Evolutionary conservation across 2,329 filamentous ascomycete genomes (phyloP).

Genomic region (Cordyceps javanica): DNA sequence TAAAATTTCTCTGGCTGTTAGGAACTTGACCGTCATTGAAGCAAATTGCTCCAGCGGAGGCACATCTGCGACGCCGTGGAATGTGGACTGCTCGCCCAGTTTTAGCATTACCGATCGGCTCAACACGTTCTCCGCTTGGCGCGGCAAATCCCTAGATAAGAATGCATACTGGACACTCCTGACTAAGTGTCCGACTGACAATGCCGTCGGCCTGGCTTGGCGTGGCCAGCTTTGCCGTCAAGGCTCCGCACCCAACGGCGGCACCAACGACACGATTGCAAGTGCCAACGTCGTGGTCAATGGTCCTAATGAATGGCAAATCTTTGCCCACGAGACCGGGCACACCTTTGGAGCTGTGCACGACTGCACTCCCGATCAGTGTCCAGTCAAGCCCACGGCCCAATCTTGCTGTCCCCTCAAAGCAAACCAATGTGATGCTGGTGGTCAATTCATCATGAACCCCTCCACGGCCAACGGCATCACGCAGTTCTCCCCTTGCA

Average conservation of each 20-base stretch:
- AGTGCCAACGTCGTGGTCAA: constrained; percentile 85
- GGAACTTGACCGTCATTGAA: constrained; percentile 75
- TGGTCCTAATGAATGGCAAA: constrained; percentile 84
- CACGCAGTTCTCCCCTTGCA: constrained; percentile 77
- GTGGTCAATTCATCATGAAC: constrained; percentile 88
- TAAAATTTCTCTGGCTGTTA: constrained; percentile 87
- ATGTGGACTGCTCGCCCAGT: constrained; percentile 61
- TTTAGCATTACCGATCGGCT: constrained; percentile 69
- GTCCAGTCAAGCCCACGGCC: constrained; percentile 50
- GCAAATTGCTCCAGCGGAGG: constrained; percentile 66
- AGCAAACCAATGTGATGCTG: constrained; percentile 62
- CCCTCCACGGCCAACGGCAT: constrained; percentile 73
- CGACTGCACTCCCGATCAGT: constrained; percentile 71
- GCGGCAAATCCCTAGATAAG: constrained; percentile 66
- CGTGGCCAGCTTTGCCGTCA: constrained; percentile 74
- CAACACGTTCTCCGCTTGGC: constrained; percentile 84
- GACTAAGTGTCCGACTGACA: constrained; percentile 72
- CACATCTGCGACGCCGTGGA: constrained; percentile 70
- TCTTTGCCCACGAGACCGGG: constrained; percentile 89
- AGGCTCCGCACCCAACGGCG: constrained; percentile 49
- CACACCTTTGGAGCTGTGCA: constrained; percentile 96
- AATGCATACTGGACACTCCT: constrained; percentile 94
- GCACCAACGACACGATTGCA: constrained; percentile 64
- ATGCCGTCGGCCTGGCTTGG: constrained; percentile 90
- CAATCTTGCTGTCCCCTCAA: constrained; percentile 76